These are phyloP conservation scores for Hypoxylon trugodes DNA, from an alignment of 495 filamentous ascomycete genomes.

Conservation along the genomic window DNA sequence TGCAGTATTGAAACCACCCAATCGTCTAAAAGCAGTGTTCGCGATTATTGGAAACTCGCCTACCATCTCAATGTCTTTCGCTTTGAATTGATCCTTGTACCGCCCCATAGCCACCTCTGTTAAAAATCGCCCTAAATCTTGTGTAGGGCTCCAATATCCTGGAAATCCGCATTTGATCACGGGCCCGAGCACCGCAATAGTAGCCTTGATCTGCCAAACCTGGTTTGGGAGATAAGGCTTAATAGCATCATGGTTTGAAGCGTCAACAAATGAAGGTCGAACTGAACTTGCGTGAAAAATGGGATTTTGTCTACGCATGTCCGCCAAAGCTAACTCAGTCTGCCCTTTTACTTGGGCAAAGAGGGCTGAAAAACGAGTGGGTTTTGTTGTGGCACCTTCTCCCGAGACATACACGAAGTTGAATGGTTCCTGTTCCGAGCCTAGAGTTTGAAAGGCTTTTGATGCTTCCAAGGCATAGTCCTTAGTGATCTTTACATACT, in stretches of 20 bases:
- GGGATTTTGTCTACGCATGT: constrained; percentile 48
- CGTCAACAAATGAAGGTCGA: constrained; percentile 64
- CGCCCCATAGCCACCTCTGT: constrained; percentile 67
- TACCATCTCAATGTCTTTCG: constrained; percentile 37
- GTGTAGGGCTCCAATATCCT: constrained; percentile 54
- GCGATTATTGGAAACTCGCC: constrained; percentile 41
- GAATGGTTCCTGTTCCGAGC: constrained; percentile 57
- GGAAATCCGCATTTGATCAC: constrained; percentile 11
- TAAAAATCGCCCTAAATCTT: constrained; percentile 49
- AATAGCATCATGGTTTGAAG: constrained; percentile 56
- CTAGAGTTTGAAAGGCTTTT: constrained; percentile 64
- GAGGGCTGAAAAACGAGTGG: constrained; percentile 60
- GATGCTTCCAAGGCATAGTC: constrained; percentile 69
- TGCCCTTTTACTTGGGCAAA: constrained; percentile 71
- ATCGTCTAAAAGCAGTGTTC: constrained; percentile 39
- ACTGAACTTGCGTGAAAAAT: constrained; percentile 58
- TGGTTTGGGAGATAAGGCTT: constrained; percentile 53
- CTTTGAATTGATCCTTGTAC: constrained; percentile 33
- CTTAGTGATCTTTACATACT: constrained; percentile 73
- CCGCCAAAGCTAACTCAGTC: constrained; percentile 62
- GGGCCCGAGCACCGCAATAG: constrained; percentile 15
- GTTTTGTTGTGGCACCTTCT: constrained; percentile 58
- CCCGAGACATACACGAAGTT: constrained; percentile 78
- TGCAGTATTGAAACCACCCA: constrained; percentile 28
- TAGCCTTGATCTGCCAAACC: constrained; percentile 7